These are phyloP conservation scores for Ormosia semicastrata DNA, from an alignment of 306 rosid species.

Conservation along the genomic window DNA sequence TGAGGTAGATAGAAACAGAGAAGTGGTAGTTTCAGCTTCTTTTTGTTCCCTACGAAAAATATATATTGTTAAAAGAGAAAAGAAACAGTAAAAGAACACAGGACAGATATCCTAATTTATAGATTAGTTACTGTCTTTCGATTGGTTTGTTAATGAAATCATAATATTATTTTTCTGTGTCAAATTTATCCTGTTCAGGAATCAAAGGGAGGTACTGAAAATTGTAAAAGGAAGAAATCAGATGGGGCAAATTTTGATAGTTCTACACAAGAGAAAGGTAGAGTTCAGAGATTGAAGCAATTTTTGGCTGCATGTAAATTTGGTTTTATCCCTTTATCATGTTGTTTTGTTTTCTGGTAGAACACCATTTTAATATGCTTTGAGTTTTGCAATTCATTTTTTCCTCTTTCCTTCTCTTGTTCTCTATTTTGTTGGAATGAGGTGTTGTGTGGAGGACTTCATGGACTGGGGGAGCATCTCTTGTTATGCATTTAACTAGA, in stretches of 20 bases:
- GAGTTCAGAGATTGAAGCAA: slow-evolving; percentile 20
- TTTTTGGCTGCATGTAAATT: slow-evolving; percentile 13
- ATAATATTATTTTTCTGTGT: slow-evolving; percentile 14
- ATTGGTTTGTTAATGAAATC: not conserved
- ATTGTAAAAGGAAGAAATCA: slow-evolving; percentile 49
- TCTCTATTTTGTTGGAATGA: not conserved
- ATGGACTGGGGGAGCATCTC: not conserved
- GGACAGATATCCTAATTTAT: not conserved
- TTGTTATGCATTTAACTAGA: not conserved
- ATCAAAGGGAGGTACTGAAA: slow-evolving; percentile 33
- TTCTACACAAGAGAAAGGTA: slow-evolving; percentile 51
- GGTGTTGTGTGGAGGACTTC: not conserved
- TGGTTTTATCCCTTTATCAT: not conserved
- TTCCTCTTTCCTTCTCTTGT: not conserved
- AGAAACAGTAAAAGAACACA: not conserved
- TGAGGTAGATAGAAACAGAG: slow-evolving; percentile 40
- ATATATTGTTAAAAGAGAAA: not conserved
- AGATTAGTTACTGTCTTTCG: not conserved
- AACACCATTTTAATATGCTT: not conserved
- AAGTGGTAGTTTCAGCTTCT: slow-evolving; percentile 27
- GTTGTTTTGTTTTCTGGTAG: slow-evolving; percentile 8
- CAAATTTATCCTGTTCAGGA: slow-evolving; percentile 54
- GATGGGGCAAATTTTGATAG: slow-evolving; percentile 8
- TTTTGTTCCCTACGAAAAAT: not conserved
- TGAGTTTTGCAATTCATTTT: not conserved